Evolutionary conservation across 208 protist genomes (phyloP), one percentile per base, ranked within the genome.

Genomic region (Acanthamoeba royreba): DNA sequence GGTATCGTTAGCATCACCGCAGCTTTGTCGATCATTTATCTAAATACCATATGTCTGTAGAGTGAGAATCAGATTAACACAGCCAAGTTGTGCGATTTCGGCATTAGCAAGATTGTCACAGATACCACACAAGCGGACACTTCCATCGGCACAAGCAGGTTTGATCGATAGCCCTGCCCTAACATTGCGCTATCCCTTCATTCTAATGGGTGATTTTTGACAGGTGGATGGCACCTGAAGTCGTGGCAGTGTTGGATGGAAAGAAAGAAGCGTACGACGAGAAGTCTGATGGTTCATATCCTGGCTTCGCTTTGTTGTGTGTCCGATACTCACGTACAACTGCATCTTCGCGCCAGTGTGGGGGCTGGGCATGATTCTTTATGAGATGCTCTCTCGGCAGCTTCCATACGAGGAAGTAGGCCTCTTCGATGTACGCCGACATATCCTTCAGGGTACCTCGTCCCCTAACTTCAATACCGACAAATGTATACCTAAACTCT

Each of bases 221-320:
- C n/a, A 88, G 79, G n/a, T 89, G 83, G 83, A 89, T 89, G 83
- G 83, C 83, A 4, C 83, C 83, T 1, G 83, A 89, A 66, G 83
- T 89, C 2, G 83, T 66, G 15, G 83, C 46, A 5, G 53, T 66
- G 11, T 38, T 89, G 2, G 83, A 89, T 33, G 83, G 83, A 4
- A 43, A 8, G 83, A 0, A 35, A 4, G 38, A 61, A 33, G 19
- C 83, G 28, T 89, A 89, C 53, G 49, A 89, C 38, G 83, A 89
- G 38, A 7, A 66, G 25, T 40, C 83, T 5, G 83, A 89, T 28
- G 53, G 83, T 89, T 45, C 33, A n/a, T 22, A n/a, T 58, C 15
- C 49, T 58, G 49, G 15, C 13, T 22, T 58, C 61, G 2, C 40
- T 25, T 72, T 72, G n/a, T 13, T 13, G 38, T 1, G 4, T 74